phyloP scores from a whole-genome alignment of 768 basidiomycete genomes.

The Russula sp. region DNA sequence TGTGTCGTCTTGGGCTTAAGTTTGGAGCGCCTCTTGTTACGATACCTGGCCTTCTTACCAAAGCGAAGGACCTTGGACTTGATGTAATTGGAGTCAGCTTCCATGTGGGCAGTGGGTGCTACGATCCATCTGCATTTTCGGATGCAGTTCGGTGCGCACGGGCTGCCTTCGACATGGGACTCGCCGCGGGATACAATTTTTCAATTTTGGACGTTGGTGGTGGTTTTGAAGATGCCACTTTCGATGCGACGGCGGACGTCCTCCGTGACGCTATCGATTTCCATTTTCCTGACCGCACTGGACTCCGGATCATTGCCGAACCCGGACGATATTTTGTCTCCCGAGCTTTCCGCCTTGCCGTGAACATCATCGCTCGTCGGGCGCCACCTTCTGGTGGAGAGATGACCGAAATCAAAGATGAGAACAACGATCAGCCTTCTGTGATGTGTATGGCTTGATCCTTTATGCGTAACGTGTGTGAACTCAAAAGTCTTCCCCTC shows the following conservation, averaged over 20 bases:
- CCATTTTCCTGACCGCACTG: slow-evolving; percentile 69
- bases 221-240: slow-evolving; percentile 86
- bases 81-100: slow-evolving; percentile 94
- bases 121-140: slow-evolving; percentile 81
- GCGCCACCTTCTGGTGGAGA: slow-evolving; percentile 40
- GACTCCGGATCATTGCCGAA: slow-evolving; percentile 84
- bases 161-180: slow-evolving; percentile 81
- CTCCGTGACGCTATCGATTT: slow-evolving; percentile 61
- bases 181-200: slow-evolving; percentile 73
- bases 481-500: slow-evolving; percentile 6
- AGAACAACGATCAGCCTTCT: slow-evolving; percentile 37
- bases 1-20: slow-evolving; percentile 91
- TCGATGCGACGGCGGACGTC: slow-evolving; percentile 71
- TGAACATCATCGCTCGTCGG: slow-evolving; percentile 88
- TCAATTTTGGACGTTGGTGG: slow-evolving; percentile 89
- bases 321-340: slow-evolving; percentile 94
- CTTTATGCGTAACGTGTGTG: neutral
- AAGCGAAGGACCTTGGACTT: slow-evolving; percentile 70
- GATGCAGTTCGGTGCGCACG: slow-evolving; percentile 85
- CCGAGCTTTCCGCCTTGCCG: slow-evolving; percentile 84
- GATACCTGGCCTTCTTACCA: slow-evolving; percentile 71
- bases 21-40: slow-evolving; percentile 86
- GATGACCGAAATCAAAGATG: slow-evolving; percentile 24
- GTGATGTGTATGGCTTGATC: slow-evolving; percentile 80
- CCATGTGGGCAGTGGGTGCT: slow-evolving; percentile 97